Conservation (phyloP, 2,329 filamentous ascomycete species). For the Fusarium sp. region DNA sequence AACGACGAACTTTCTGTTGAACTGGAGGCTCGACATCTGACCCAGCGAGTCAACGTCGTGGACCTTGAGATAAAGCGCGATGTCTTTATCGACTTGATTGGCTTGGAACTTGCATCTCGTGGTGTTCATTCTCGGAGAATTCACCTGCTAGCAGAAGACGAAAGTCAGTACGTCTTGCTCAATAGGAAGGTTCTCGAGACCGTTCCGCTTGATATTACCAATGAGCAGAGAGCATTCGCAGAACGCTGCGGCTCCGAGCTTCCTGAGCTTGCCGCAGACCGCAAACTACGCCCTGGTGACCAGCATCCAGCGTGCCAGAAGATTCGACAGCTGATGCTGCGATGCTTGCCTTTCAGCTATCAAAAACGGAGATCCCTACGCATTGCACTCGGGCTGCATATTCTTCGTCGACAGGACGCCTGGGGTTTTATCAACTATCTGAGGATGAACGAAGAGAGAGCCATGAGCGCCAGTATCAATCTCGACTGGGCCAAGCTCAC, state of each 20-base stretch:
- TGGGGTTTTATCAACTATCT: too few species aligned
- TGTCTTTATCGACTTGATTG: neutral
- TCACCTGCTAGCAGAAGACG: too few species aligned
- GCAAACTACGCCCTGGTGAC: neutral
- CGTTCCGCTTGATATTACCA: neutral
- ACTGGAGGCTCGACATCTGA: neutral
- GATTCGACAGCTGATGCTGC: neutral
- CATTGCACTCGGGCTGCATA: too few species aligned
- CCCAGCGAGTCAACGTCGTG: neutral
- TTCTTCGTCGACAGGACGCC: too few species aligned
- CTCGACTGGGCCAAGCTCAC: neutral
- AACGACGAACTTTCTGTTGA: neutral
- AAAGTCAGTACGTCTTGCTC: neutral
- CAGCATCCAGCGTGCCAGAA: neutral
- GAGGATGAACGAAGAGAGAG: too few species aligned
- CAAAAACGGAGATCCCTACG: too few species aligned
- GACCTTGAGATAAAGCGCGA: neutral
- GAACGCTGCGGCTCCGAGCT: neutral
- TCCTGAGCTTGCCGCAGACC: neutral
- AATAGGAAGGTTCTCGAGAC: neutral
- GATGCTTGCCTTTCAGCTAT: too few species aligned
- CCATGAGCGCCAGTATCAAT: neutral
- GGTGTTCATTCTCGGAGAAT: too few species aligned
- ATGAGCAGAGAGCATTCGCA: neutral
- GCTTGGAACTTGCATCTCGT: neutral